These are phyloP conservation scores for Syzygium syzygioides DNA, from an alignment of 441 rosid species.

Conservation along the genomic window DNA sequence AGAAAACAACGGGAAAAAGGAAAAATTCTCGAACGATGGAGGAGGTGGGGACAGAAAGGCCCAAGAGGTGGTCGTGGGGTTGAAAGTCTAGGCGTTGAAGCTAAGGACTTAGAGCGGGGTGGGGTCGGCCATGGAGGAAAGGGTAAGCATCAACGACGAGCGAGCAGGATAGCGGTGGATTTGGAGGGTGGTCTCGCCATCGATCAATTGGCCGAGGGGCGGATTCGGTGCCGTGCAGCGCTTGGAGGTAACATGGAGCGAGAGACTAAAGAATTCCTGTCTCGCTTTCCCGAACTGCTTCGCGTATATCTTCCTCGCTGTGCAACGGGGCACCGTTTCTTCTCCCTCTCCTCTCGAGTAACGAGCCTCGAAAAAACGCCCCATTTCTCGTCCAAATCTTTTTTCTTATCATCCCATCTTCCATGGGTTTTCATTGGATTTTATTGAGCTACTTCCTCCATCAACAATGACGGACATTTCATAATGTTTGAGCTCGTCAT, in stretches of 20 bases:
- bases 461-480: neutral
- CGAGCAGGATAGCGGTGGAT: conserved; percentile 3
- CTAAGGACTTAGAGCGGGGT: conserved; percentile 45
- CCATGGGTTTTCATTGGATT: neutral
- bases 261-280: conserved; percentile 48
- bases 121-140: conserved; percentile 22
- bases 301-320: conserved; percentile 71
- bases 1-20: neutral
- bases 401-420: neutral
- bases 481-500: neutral
- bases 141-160: conserved; percentile 11
- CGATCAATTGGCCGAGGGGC: conserved; percentile 67
- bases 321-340: conserved; percentile 70
- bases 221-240: conserved; percentile 68
- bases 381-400: conserved; percentile 30
- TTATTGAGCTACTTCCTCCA: neutral
- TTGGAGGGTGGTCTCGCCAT: conserved; percentile 57
- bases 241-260: conserved; percentile 76
- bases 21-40: conserved; percentile 30
- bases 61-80: conserved; percentile 29
- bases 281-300: conserved; percentile 64
- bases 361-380: conserved; percentile 31
- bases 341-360: conserved; percentile 63
- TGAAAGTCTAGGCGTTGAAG: conserved; percentile 58
- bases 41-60: conserved; percentile 6